Evolutionary conservation across 371 early-diverging fungal species (phyloP).

Genomic region (Rhizomucor miehei): DNA sequence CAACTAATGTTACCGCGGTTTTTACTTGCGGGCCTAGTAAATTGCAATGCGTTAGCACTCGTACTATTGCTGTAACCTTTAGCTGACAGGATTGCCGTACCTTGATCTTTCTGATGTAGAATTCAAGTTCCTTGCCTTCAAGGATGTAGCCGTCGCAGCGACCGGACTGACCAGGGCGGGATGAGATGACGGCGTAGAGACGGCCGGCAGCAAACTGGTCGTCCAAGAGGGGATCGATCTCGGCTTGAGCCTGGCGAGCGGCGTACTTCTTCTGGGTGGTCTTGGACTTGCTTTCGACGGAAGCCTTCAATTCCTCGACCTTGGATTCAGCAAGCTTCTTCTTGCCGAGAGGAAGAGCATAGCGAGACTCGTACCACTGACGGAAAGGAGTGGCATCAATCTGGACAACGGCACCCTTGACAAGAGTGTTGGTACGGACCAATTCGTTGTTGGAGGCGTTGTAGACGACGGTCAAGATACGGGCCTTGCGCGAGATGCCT

Average conservation of each 20-base stretch:
- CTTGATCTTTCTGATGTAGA: slow-evolving; percentile 95
- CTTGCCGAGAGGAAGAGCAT: slow-evolving; percentile 87
- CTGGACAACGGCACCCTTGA: slow-evolving; percentile 98
- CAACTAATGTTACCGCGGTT: too few species aligned
- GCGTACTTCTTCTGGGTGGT: slow-evolving; percentile 88
- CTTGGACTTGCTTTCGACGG: slow-evolving; percentile 66
- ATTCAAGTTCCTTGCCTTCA: slow-evolving; percentile 98
- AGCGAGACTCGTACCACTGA: slow-evolving; percentile 98
- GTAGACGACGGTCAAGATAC: slow-evolving; percentile 98
- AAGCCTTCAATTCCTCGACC: neutral
- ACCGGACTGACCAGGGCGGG: slow-evolving; percentile 99
- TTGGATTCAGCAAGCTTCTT: slow-evolving; percentile 70
- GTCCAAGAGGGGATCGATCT: slow-evolving; percentile 87
- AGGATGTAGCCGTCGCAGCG: slow-evolving; percentile 99
- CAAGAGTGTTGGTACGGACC: slow-evolving; percentile 99
- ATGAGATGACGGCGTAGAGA: slow-evolving; percentile 92
- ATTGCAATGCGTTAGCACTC: neutral
- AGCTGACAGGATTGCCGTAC: too few species aligned
- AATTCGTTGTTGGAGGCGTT: slow-evolving; percentile 99
- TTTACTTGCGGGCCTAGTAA: slow-evolving; percentile 18
- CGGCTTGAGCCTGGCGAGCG: slow-evolving; percentile 77
- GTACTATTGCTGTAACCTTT: neutral
- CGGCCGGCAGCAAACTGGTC: slow-evolving; percentile 97
- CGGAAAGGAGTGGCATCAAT: slow-evolving; percentile 99
- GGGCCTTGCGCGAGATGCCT: slow-evolving; percentile 91